Percentiles rank a stretch among this genome's conserved stretches.
Evolutionary conservation across 2,329 filamentous ascomycete species (phyloP).

Genomic region (Microascus cirrosus): DNA sequence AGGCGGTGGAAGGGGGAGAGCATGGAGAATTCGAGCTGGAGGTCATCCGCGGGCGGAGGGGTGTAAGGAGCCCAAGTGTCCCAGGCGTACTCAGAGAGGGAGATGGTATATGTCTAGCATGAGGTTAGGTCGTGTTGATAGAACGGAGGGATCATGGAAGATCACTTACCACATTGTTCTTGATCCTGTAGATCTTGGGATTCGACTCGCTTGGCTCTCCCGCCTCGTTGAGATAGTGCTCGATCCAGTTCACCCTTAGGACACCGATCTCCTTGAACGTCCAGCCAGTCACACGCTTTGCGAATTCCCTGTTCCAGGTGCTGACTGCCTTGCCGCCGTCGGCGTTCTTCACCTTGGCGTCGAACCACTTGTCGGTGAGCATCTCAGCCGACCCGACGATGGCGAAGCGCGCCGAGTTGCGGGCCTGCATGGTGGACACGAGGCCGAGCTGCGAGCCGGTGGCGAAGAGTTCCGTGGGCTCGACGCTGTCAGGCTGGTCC

Average conservation of each 20-base stretch:
- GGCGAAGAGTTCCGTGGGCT: slow-evolving; percentile 69
- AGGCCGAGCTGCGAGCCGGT: slow-evolving; percentile 74
- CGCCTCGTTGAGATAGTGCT: slow-evolving; percentile 59
- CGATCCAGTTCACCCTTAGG: slow-evolving; percentile 68
- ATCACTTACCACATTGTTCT: slow-evolving; percentile 82
- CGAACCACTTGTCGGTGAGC: slow-evolving; percentile 82
- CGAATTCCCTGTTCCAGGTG: slow-evolving; percentile 76
- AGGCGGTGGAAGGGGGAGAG: slow-evolving; percentile 94
- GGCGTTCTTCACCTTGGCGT: slow-evolving; percentile 54
- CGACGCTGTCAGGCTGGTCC: slow-evolving; percentile 58
- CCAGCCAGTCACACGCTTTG: slow-evolving; percentile 81
- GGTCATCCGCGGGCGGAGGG: slow-evolving; percentile 54
- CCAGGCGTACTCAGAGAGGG: slow-evolving; percentile 73
- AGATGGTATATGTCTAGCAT: slow-evolving; percentile 68
- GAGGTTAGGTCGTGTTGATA: slow-evolving; percentile 14
- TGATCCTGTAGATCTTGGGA: slow-evolving; percentile 85
- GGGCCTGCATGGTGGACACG: slow-evolving; percentile 77
- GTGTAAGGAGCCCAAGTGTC: slow-evolving; percentile 66
- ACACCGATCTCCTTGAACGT: slow-evolving; percentile 91
- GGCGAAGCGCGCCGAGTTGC: slow-evolving; percentile 84
- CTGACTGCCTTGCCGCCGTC: slow-evolving; percentile 43
- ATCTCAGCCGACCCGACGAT: slow-evolving; percentile 80
- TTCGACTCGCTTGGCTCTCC: slow-evolving; percentile 49
- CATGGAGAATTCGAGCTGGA: slow-evolving; percentile 98
- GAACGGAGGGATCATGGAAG: background rate